phyloP scores from a whole-genome alignment of 495 filamentous ascomycete genomes.

The Penicillium diatomitis region DNA sequence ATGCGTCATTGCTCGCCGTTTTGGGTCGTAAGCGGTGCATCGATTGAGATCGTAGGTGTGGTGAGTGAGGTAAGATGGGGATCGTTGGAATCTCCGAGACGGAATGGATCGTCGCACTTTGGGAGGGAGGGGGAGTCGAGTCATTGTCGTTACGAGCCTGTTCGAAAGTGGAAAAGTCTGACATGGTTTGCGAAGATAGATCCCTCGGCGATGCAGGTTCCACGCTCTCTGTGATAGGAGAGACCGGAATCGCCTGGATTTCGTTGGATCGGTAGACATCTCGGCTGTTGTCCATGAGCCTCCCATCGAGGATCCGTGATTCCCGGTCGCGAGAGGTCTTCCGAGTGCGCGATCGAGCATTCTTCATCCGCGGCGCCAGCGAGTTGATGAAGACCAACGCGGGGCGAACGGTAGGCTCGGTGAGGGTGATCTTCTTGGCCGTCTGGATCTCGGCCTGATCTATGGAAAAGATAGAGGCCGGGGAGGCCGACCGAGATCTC shows the following conservation, averaged over 20 bases:
- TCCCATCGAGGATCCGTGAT: constrained; percentile 6
- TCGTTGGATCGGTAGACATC: constrained; percentile 6
- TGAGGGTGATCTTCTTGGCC: constrained; percentile 28
- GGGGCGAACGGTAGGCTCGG: constrained; percentile 26
- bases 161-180: background rate
- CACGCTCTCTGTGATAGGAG: background rate
- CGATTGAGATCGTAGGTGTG: constrained; percentile 3
- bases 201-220: background rate
- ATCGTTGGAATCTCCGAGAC: constrained; percentile 21
- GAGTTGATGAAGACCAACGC: constrained; percentile 32
- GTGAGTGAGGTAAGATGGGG: constrained; percentile 14
- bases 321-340: constrained; percentile 12
- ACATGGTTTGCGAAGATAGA: background rate
- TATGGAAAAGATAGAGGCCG: constrained; percentile 24
- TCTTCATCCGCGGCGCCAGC: constrained; percentile 11
- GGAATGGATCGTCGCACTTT: constrained; percentile 14
- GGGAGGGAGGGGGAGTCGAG: background rate
- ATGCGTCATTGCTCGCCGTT: constrained; percentile 18
- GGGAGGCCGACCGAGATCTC: constrained; percentile 22
- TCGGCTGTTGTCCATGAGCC: constrained; percentile 5
- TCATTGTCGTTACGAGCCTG: background rate
- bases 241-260: background rate
- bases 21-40: constrained; percentile 14
- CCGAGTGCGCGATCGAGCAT: constrained; percentile 9
- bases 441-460: constrained; percentile 30